These are phyloP conservation scores for Epichloe baconii DNA, from an alignment of 2,329 filamentous ascomycete species.

Conservation along the genomic window DNA sequence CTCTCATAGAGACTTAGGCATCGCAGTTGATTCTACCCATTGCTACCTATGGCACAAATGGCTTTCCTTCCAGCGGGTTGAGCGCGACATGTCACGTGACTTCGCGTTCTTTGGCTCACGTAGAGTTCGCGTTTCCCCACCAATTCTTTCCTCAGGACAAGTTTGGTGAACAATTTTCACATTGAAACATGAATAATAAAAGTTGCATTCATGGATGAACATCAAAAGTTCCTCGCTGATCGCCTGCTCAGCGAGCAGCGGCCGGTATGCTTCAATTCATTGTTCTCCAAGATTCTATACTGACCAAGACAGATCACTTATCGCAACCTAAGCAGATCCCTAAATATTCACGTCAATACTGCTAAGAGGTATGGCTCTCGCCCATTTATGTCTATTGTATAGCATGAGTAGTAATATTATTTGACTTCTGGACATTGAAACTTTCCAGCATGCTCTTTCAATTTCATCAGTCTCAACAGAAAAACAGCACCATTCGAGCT, in stretches of 20 bases:
- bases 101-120: conserved; percentile 14
- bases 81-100: conserved; percentile 19
- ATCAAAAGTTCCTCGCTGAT: conserved; percentile 60
- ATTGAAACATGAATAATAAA: not conserved
- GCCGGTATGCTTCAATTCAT: conserved; percentile 38
- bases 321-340: conserved; percentile 64
- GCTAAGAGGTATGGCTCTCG: conserved; percentile 63
- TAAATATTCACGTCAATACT: conserved; percentile 72
- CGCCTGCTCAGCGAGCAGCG: conserved; percentile 64
- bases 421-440: not conserved
- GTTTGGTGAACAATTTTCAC: not conserved
- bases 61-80: too few species aligned
- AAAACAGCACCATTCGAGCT: conserved; percentile 65
- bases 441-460: conserved; percentile 69
- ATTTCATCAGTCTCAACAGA: conserved; percentile 67
- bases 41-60: too few species aligned
- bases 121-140: conserved; percentile 1
- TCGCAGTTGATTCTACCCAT: not conserved
- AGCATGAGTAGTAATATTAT: not conserved
- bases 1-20: not conserved
- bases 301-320: conserved; percentile 59
- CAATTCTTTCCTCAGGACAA: not conserved
- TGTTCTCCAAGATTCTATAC: not conserved
- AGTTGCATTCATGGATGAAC: conserved; percentile 38
- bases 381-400: not conserved